These are phyloP conservation scores for Citrus inodora DNA, from an alignment of 345 rosid species.

Conservation along the genomic window DNA sequence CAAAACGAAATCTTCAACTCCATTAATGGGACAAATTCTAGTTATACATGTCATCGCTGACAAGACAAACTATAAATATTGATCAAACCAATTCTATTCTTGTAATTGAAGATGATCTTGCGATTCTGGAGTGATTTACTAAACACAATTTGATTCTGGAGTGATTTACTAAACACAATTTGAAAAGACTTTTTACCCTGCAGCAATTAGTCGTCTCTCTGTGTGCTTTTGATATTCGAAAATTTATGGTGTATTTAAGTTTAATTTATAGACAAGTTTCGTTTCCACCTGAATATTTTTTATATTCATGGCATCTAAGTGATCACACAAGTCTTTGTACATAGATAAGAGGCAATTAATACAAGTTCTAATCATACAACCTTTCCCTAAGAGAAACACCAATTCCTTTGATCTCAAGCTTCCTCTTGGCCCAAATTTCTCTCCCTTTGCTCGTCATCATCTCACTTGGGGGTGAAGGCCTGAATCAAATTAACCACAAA, in stretches of 20 bases:
- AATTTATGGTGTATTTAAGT: background rate
- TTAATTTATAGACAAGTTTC: background rate
- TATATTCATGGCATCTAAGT: slow-evolving; percentile 14
- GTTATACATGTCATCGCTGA: too few relatives aligned
- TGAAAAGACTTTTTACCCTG: background rate
- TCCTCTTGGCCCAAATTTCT: background rate
- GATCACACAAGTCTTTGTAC: slow-evolving; percentile 35
- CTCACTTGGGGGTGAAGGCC: slow-evolving; percentile 91
- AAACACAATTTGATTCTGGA: background rate
- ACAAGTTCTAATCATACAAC: slow-evolving; percentile 26
- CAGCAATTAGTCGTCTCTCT: background rate
- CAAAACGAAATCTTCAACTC: too few relatives aligned
- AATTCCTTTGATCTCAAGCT: slow-evolving; percentile 4
- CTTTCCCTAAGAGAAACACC: slow-evolving; percentile 21
- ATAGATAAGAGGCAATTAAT: slow-evolving; percentile 20
- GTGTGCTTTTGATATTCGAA: background rate
- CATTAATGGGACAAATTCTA: too few relatives aligned
- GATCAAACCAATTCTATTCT: too few relatives aligned
- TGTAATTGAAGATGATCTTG: too few relatives aligned
- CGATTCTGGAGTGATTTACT: background rate
- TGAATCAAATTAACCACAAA: slow-evolving; percentile 21
- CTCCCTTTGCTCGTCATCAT: slow-evolving; percentile 1
- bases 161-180: background rate
- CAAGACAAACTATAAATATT: too few relatives aligned
- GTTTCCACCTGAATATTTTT: background rate